Conservation (phyloP, 1,284 basidiomycete species). For the Pseudozyma hubeiensis region DNA sequence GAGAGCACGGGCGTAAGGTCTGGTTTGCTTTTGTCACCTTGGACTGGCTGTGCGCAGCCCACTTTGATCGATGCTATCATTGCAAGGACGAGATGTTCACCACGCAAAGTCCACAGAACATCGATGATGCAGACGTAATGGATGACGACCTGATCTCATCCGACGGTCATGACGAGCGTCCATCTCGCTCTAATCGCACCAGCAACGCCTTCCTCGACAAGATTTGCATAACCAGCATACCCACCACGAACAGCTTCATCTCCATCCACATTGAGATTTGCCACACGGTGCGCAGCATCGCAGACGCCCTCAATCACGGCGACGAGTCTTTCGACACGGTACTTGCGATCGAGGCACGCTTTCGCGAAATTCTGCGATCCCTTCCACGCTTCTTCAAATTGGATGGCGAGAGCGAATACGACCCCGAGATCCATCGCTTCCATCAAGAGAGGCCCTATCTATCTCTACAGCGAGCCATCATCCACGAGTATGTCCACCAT, state of each 20-base stretch:
- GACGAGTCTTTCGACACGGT: conserved; percentile 50
- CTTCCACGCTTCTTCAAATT: conserved; percentile 55
- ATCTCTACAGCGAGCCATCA: conserved; percentile 52
- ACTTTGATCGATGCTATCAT: conserved; percentile 45
- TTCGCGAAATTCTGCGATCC: conserved; percentile 42
- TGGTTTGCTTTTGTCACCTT: conserved; percentile 50
- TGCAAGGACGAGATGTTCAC: conserved; percentile 49
- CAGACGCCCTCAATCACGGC: conserved; percentile 37
- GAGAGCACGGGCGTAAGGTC: conserved; percentile 46
- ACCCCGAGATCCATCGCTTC: conserved; percentile 48
- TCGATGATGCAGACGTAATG: conserved; percentile 53
- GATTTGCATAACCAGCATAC: conserved; percentile 28
- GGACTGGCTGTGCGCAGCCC: conserved; percentile 42
- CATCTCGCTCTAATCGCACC: conserved; percentile 13
- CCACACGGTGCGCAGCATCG: conserved; percentile 47
- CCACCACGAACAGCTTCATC: conserved; percentile 55
- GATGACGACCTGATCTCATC: conserved; percentile 16
- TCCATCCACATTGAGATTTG: conserved; percentile 52
- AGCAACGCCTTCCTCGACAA: conserved; percentile 25
- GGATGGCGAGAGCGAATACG: conserved; percentile 57
- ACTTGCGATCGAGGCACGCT: conserved; percentile 51
- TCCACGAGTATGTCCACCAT: conserved; percentile 58
- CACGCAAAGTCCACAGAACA: conserved; percentile 56
- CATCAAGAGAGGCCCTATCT: conserved; percentile 59
- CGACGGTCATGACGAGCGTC: conserved; percentile 9